Percentiles rank a stretch among this genome's conserved stretches.
These are phyloP conservation scores for Beta lomatogona DNA, from an alignment of 179 eudicot species.

Conservation along the genomic window DNA sequence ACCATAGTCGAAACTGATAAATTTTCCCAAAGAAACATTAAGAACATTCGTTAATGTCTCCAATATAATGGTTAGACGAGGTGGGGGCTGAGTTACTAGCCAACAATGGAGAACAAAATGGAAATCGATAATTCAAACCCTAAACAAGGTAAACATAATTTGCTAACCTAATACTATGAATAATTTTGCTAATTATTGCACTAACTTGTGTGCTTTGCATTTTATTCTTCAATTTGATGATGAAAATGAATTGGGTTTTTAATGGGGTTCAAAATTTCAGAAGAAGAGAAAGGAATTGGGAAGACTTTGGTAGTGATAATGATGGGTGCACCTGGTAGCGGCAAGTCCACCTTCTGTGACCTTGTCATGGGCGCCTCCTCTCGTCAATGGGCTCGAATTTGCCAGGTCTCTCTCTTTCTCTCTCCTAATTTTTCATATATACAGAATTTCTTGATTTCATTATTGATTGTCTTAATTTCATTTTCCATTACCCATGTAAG, in stretches of 20 bases:
- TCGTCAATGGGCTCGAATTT: slow-evolving; percentile 84
- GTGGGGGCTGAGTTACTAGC: neutral
- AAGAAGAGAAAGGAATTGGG: slow-evolving; percentile 29
- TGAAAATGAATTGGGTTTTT: slow-evolving; percentile 10
- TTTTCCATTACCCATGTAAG: too few species aligned
- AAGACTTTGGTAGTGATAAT: slow-evolving; percentile 56
- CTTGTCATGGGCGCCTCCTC: slow-evolving; percentile 52
- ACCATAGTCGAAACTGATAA: too few species aligned
- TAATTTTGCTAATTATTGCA: slow-evolving; percentile 2
- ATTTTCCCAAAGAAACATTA: neutral
- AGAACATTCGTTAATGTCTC: neutral
- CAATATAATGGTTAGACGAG: neutral
- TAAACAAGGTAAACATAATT: neutral
- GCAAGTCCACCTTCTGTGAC: slow-evolving; percentile 93
- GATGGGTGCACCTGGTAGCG: slow-evolving; percentile 95
- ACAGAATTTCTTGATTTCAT: too few species aligned
- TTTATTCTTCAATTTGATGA: neutral
- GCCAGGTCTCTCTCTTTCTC: slow-evolving; percentile 59
- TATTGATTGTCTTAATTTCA: too few species aligned
- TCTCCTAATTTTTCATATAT: neutral
- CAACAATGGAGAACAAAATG: slow-evolving; percentile 20
- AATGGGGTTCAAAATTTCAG: slow-evolving; percentile 14
- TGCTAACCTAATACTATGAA: too few species aligned
- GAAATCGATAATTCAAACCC: slow-evolving; percentile 16
- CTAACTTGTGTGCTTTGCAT: neutral